Base-by-base conservation (phyloP, 345 rosid genomes). In the Camelina sativa region DNA sequence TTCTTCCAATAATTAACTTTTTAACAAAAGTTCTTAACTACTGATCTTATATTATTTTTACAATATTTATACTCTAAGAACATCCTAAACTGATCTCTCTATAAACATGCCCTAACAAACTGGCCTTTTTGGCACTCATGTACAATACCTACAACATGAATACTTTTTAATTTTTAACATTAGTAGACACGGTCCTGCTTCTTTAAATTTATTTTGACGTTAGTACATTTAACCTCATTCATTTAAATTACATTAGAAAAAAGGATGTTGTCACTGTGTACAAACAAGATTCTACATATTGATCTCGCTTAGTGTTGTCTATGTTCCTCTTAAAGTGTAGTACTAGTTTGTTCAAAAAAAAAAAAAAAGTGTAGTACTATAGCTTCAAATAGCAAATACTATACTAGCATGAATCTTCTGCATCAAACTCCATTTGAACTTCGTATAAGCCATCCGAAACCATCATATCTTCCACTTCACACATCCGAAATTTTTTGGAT, bases 121-220 rank as follows among this genome's bases (percentile, higher is more conserved):
- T 38, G 32, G 32, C 17, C 32, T 17, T 40, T 60, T 37, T 60
- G 43, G 65, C 6, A 60, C 22, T 58, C 44, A 58, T 58, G 23
- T 34, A 35, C 4, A 51, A 4, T 51, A 11, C 55, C 19, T 15
- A 30, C 43, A 34, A 57, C 62, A 34, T 9, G 43, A 58, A 4
- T 58, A 34, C 43, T 40, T 12, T 34, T 35, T 11, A 37, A 4
- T 17, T 17, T 17, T 11, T 37, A 4, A 46, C 20, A 46, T 46
- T 46, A n/a, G 19, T 46, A 46, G 19, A n/a, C 10, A n/a, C 51
- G 19, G 51, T 46, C 19, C 1, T 46, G 19, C 9, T 46, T n/a
- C 19, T n/a, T 2, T 46, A 46, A n/a, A n/a, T 46, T n/a, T n/a
- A 46, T n/a, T 46, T 46, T 46, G 51, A 46, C 51, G 3, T 46